Evolutionary conservation across 495 filamentous ascomycete genomes (phyloP), one percentile per base, ranked within the genome.

Genomic region (Talaromyces proteolyticus): DNA sequence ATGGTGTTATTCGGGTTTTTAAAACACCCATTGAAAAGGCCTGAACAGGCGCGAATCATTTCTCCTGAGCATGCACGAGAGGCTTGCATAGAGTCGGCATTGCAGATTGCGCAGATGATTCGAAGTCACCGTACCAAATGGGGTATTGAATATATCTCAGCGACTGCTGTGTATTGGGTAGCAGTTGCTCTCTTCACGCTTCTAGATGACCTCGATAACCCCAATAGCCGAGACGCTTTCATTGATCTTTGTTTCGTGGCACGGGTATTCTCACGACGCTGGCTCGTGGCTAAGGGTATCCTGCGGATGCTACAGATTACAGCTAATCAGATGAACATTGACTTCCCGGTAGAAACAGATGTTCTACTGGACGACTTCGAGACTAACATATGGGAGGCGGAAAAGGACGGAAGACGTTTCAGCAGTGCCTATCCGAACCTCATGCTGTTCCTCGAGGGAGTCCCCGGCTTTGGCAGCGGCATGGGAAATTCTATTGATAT

Each of bases 351-450:
- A 12, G 65, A 68, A 21, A 61, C 63, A 20, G 53, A 61, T 2
- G 48, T 55, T 6, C 55, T 69, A 0, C 67, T 67, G 39, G 48
- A 40, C 3, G 55, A 65, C 7, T 67, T 70, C 36, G 62, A 61
- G 38, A 53, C 36, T 4, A 43, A 50, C 4, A 47, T 44, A 2
- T 66, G 66, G 67, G 54, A 48, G 0, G 42, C 47, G 0, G 51
- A 60, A 10, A 59, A 63, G 17, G 36, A 49, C 1, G 56, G 60
- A 21, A 40, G 23, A 11, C 43, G 51, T 14, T 53, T 68, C 20
- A 68, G 59, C 46, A 68, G 66, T 29, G 57, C 66, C 34, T 68
- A 69, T 42, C 65, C 65, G 22, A 62, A 67, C 44, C 58, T 63
- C 22, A 26, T 39, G 7, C 26, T 57, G 39, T 43, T 8, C 44